Base-by-base conservation (phyloP, 192 early-diverging fungal species). In the Chytriomyces confervae region DNA sequence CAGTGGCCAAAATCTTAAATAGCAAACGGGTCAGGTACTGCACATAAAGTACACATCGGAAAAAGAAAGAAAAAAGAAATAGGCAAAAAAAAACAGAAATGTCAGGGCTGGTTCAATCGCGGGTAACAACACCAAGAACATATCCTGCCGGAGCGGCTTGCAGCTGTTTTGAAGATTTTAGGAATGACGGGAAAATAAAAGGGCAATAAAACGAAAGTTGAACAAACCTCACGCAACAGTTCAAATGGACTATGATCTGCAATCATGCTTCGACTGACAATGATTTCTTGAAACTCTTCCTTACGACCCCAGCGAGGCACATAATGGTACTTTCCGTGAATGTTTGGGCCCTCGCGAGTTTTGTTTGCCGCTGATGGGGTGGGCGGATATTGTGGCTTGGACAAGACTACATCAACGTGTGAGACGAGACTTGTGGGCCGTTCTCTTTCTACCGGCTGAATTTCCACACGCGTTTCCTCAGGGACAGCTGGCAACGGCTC, bases 281-380 rank as follows among this genome's bases (percentile, higher is more conserved):
- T 62, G 50, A 83, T 75, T 36, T 83, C 71, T 20, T 57, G 50
- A 62, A 83, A 83, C 61, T 83, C 82, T 23, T 83, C 80, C 43
- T 77, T 66, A 11, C 61, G 10, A n/a, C 75, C 74, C 81, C 80
- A 82, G 1, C 77, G 66, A 6, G 82, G 82, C 4, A 72, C 51
- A 53, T 83, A 82, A 46, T 69, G 66, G 61, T 82, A 82, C 49
- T 83, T 83, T 47, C 70, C 75, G 44, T 53, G 65, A 18, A 43
- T 60, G 5, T 72, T 62, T 1, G 43, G 47, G 11, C 60, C 61
- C 43, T 50, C 61, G n/a, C 45, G 62, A 10, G 18, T 29, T 20
- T 51, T 71, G 23, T 67, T 67, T 8, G 47, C 48, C 73, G 23
- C 62, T 8, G 43, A 48, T 7, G 62, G n/a, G 7, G 53, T 46